Percentiles rank a stretch among this genome's conserved stretches.
Evolutionary conservation across 2,329 filamentous ascomycete genomes (phyloP).

Genomic region (Endocalyx cinctus): DNA sequence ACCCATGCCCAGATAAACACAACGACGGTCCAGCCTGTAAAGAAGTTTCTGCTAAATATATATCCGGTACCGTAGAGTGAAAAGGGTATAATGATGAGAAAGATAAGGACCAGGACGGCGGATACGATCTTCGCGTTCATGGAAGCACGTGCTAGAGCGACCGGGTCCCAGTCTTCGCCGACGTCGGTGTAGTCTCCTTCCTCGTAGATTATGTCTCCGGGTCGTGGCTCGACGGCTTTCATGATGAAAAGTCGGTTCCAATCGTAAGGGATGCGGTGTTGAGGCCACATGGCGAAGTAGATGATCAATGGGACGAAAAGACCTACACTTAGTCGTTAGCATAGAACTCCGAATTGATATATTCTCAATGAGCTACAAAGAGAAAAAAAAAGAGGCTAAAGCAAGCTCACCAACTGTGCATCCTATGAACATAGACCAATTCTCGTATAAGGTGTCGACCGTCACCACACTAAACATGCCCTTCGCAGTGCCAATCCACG

Average conservation of each 20-base stretch:
- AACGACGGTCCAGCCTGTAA: conserved; percentile 7
- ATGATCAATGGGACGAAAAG: conserved; percentile 6
- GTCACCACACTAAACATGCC: conserved; percentile 55
- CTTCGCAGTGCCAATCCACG: conserved; percentile 64
- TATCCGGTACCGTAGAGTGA: conserved; percentile 7
- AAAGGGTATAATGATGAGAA: conserved; percentile 7
- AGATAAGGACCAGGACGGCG: conserved; percentile 3
- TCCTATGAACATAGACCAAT: conserved; percentile 10
- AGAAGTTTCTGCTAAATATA: conserved; percentile 5
- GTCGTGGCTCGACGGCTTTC: conserved; percentile 7
- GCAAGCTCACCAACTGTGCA: conserved; percentile 10
- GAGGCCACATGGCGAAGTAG: conserved; percentile 6
- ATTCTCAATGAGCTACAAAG: too few relatives aligned
- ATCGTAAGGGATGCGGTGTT: conserved; percentile 7
- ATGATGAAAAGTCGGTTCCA: conserved; percentile 9
- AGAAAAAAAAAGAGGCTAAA: too few relatives aligned
- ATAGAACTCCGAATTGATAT: too few relatives aligned
- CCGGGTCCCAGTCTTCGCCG: conserved; percentile 8
- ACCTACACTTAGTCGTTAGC: too few relatives aligned
- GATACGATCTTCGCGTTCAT: conserved; percentile 8
- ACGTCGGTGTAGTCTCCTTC: conserved; percentile 5
- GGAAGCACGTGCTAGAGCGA: conserved; percentile 3
- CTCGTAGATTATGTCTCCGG: conserved; percentile 5
- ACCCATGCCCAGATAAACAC: conserved; percentile 5
- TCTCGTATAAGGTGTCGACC: conserved; percentile 46